Evolutionary conservation across 148 eudicot species (phyloP).

Genomic region (Pharnaceum exiguum): DNA sequence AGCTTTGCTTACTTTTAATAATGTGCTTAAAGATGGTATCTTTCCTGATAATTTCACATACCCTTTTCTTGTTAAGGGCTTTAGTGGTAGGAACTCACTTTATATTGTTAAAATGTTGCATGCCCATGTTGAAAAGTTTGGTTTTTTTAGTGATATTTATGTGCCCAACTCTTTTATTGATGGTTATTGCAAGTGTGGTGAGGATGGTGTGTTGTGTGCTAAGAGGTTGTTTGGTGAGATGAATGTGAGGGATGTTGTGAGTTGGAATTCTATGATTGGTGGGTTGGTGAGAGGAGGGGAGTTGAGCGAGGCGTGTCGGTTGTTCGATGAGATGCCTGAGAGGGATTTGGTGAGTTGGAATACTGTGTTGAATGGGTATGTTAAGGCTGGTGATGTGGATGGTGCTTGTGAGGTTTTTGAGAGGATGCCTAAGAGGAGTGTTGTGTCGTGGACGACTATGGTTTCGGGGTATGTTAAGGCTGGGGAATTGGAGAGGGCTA

Average conservation of each 20-base stretch:
- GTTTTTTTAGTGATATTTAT: constrained; percentile 52
- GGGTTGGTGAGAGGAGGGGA: constrained; percentile 57
- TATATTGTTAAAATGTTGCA: constrained; percentile 57
- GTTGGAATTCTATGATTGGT: constrained; percentile 75
- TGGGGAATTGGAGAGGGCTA: constrained; percentile 81
- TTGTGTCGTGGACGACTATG: constrained; percentile 90
- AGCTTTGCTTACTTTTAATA: constrained; percentile 43
- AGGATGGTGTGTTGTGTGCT: constrained; percentile 44
- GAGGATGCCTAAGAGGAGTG: constrained; percentile 59
- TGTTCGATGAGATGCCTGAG: constrained; percentile 90
- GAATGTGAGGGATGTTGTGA: constrained; percentile 58
- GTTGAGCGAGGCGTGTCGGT: constrained; percentile 42
- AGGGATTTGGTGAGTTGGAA: constrained; percentile 86
- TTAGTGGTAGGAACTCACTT: constrained; percentile 32
- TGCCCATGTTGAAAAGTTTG: constrained; percentile 53
- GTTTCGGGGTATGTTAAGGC: constrained; percentile 58
- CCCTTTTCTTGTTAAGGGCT: constrained; percentile 55
- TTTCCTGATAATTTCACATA: constrained; percentile 69
- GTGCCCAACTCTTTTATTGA: constrained; percentile 84
- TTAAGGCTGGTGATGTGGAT: constrained; percentile 54
- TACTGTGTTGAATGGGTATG: constrained; percentile 69
- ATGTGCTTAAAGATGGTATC: constrained; percentile 44
- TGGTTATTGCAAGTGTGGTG: constrained; percentile 68
- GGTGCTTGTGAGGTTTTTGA: constrained; percentile 53
- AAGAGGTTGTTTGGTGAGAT: constrained; percentile 54